A percentile compares a stretch with the other conserved stretches of the same genome.
Conservation (phyloP, 2,329 filamentous ascomycete species). For the Aspergillus ochraceus region DNA sequence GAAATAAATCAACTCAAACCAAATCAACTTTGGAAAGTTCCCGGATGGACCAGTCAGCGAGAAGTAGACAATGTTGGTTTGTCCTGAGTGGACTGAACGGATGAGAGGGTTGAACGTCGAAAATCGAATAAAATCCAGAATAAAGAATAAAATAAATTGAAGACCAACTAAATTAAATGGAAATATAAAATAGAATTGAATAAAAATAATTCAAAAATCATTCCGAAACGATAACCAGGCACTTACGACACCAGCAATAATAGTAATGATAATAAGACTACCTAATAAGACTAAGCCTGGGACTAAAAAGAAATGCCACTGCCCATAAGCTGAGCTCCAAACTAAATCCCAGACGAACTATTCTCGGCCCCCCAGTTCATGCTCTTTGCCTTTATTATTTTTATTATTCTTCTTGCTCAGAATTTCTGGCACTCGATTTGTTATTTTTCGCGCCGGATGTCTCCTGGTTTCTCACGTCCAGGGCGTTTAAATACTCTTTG, state of each 20-base stretch:
- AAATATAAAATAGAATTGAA: background rate
- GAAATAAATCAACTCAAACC: background rate
- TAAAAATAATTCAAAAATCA: background rate
- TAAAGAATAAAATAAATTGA: background rate
- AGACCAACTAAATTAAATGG: conserved; percentile 1
- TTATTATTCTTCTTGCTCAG: background rate
- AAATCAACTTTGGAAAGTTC: background rate
- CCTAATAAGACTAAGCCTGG: conserved; percentile 5
- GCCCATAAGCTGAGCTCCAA: conserved; percentile 11
- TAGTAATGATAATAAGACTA: conserved; percentile 6
- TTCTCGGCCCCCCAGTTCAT: conserved; percentile 6
- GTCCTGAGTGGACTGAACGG: background rate
- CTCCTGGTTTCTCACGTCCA: conserved; percentile 2
- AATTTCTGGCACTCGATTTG: background rate
- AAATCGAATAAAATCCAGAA: conserved; percentile 1
- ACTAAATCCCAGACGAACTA: conserved; percentile 7
- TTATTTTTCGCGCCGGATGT: background rate
- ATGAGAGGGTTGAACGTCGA: background rate
- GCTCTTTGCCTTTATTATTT: conserved; percentile 1
- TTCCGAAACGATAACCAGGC: background rate
- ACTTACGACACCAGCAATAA: background rate
- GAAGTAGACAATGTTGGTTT: background rate
- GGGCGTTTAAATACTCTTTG: conserved; percentile 9
- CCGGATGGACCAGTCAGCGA: background rate
- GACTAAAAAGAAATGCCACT: background rate